Evolutionary conservation across 768 basidiomycete genomes (phyloP).

Genomic region (Asterophora lycoperdoides): DNA sequence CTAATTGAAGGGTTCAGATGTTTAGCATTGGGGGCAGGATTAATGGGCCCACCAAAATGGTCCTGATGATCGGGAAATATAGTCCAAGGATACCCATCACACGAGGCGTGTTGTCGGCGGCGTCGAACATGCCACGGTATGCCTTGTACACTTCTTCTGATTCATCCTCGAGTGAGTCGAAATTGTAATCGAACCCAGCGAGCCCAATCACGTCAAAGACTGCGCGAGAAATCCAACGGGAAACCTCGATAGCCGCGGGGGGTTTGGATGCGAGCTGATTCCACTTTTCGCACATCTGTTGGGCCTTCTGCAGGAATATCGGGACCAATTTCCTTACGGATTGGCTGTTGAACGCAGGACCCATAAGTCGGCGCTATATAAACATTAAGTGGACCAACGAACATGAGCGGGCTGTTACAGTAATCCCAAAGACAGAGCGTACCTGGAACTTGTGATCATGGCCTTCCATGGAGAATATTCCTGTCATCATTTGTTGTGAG

Average conservation of each 20-base stretch:
- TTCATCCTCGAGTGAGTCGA: constrained; percentile 46
- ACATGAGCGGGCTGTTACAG: neutral
- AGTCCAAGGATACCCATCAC: constrained; percentile 38
- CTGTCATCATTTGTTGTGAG: constrained; percentile 19
- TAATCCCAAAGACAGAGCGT: neutral
- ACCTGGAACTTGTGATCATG: constrained; percentile 41
- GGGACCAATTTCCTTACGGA: constrained; percentile 43
- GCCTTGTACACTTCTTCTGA: constrained; percentile 45
- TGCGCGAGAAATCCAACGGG: constrained; percentile 54
- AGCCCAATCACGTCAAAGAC: constrained; percentile 64
- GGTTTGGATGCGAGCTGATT: constrained; percentile 24
- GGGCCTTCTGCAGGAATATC: constrained; percentile 48
- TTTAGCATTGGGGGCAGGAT: no score
- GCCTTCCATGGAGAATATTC: constrained; percentile 52
- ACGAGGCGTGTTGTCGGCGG: constrained; percentile 41
- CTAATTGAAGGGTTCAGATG: constrained; percentile 22
- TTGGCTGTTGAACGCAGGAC: constrained; percentile 46
- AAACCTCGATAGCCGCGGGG: constrained; percentile 39
- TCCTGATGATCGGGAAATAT: constrained; percentile 42
- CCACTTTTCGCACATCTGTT: constrained; percentile 46
- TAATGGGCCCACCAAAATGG: constrained; percentile 36
- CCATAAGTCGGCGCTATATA: constrained; percentile 43
- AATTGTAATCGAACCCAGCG: constrained; percentile 51
- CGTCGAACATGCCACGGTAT: constrained; percentile 46
- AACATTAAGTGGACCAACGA: neutral